Conservation (phyloP, 2,329 filamentous ascomycete genomes). For the Trichoderma hamatum region DNA sequence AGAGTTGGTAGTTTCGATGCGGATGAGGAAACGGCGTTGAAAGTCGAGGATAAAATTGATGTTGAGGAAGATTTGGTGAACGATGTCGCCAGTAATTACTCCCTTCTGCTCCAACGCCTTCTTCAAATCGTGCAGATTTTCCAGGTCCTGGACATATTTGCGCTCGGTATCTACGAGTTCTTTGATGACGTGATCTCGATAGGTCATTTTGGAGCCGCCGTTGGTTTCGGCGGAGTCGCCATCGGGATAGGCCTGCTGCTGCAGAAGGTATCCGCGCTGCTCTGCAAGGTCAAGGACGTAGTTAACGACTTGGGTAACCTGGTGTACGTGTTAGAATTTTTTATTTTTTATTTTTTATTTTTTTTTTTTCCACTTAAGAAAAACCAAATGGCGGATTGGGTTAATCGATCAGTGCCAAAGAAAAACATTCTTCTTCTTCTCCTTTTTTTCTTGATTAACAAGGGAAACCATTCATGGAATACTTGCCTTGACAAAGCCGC, state of each 20-base stretch:
- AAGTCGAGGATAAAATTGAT: constrained; percentile 94
- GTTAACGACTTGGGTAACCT: constrained; percentile 88
- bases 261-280: constrained; percentile 71
- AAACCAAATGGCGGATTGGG: no score
- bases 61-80: constrained; percentile 96
- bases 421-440: background rate
- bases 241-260: constrained; percentile 61
- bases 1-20: constrained; percentile 93
- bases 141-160: constrained; percentile 96
- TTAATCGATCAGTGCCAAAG: background rate
- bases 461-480: background rate
- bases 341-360: background rate
- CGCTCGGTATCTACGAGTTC: constrained; percentile 94
- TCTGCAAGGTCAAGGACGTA: constrained; percentile 86
- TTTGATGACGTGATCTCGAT: constrained; percentile 83
- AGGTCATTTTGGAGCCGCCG: constrained; percentile 69
- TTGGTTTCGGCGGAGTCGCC: constrained; percentile 49
- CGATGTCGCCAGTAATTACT: constrained; percentile 82
- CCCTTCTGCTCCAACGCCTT: constrained; percentile 86
- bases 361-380: background rate
- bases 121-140: constrained; percentile 91
- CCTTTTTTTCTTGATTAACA: no score
- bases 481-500: constrained; percentile 89
- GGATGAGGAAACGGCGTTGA: constrained; percentile 90
- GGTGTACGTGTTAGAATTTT: background rate